Conservation (phyloP, 768 basidiomycete genomes). For the Russula earlei region DNA sequence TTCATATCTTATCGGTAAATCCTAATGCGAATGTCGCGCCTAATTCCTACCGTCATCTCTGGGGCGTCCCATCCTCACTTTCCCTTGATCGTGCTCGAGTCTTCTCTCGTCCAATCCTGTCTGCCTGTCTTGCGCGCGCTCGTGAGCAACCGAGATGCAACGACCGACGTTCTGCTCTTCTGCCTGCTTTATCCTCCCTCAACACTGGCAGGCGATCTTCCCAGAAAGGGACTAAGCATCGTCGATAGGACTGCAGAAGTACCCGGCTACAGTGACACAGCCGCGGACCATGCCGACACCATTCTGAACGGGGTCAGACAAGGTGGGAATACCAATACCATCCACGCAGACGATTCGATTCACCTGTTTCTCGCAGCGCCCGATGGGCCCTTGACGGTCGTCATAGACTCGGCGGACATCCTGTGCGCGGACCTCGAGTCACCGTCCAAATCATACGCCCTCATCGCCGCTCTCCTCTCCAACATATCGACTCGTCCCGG, state of each 20-base stretch:
- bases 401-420: slow-evolving; percentile 68
- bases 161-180: slow-evolving; percentile 36
- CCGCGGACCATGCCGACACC: slow-evolving; percentile 27
- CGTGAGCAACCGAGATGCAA: slow-evolving; percentile 20
- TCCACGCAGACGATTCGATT: neutral
- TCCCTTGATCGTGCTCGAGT: slow-evolving; percentile 48
- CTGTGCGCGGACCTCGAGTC: slow-evolving; percentile 51
- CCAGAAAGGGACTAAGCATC: slow-evolving; percentile 28
- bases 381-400: slow-evolving; percentile 43
- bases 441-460: slow-evolving; percentile 40
- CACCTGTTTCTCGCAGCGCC: slow-evolving; percentile 26
- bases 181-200: slow-evolving; percentile 49
- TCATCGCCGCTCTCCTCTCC: slow-evolving; percentile 40
- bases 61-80: slow-evolving; percentile 27
- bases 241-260: slow-evolving; percentile 43
- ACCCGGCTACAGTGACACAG: slow-evolving; percentile 41
- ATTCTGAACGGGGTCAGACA: slow-evolving; percentile 34
- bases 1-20: too few species aligned
- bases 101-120: slow-evolving; percentile 47
- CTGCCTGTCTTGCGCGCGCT: slow-evolving; percentile 43
- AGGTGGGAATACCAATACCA: slow-evolving; percentile 26
- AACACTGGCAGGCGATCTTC: slow-evolving; percentile 29
- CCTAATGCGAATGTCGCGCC: slow-evolving; percentile 21
- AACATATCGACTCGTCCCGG: slow-evolving; percentile 41
- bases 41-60: slow-evolving; percentile 25